Base-by-base conservation (phyloP, 2,329 filamentous ascomycete genomes). In the Aspergillus sp. region DNA sequence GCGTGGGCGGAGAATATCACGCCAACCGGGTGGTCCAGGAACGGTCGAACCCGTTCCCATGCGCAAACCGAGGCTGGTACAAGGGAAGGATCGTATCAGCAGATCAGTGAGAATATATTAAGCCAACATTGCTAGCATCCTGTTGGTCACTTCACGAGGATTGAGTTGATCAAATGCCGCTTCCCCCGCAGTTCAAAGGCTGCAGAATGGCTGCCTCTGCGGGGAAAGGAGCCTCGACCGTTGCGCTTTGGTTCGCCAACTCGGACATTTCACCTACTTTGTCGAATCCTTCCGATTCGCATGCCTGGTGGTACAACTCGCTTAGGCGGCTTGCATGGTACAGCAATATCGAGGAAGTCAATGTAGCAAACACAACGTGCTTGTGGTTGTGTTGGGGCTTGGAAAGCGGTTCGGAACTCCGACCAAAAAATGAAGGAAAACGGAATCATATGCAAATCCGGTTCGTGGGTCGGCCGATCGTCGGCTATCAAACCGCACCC, bases 161-260 rank as follows among this genome's bases (percentile, higher is more conserved):
- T n/a, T 8, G 13, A 23, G 44, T 25, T 25, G 44, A 49, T 25
- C 23, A 13, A n/a, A 27, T 13, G 15, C 21, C 23, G 32, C n/a
- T 19, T 44, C 42, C 52, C 38, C 52, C 38, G 52, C 52, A n/a
- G 23, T 32, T 44, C 17, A n/a, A 10, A 19, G 15, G 7, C 13
- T 32, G 52, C 36, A 11, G 36, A 25, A n/a, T 25, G 13, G 11
- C 52, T 36, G 25, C 52, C 52, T 36, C 27, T 47, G 53, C 19
- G 53, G 53, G 53, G 53, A 42, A 55, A 55, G 53, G 53, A 55
- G 39, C 53, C 41, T 30, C 39, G 39, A 44, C 53, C 53, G 53
- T 36, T 13, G n/a, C 32, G 32, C 19, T n/a, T 55, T 30, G 41
- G 41, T n/a, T 54, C 25, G 25, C 21, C 41, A 17, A 21, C 23